phyloP scores from a whole-genome alignment of 768 basidiomycete genomes.

The Mycena venus region DNA sequence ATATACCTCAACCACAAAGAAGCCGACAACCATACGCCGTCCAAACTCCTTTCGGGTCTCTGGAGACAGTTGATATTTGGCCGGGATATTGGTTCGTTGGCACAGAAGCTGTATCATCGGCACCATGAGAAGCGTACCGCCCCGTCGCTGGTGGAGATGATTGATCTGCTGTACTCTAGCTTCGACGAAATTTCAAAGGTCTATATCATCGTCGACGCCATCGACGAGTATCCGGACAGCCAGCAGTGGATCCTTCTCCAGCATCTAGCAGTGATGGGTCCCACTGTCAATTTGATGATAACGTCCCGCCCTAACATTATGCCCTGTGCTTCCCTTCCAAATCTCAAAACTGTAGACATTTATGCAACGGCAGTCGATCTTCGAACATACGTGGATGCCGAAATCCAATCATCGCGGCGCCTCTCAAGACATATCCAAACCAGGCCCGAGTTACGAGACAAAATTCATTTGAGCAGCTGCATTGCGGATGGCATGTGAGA shows the following conservation, averaged over 20 bases:
- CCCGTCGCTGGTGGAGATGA: neutral
- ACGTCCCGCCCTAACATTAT: neutral
- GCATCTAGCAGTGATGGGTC: neutral
- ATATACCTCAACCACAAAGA: conserved; percentile 6
- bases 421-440: neutral
- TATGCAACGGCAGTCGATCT: neutral
- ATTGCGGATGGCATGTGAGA: no score
- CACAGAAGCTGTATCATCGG: neutral
- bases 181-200: neutral
- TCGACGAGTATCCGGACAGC: neutral
- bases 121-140: neutral
- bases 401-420: neutral
- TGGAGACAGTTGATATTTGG: neutral
- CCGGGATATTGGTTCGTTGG: neutral
- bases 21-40: neutral
- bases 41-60: neutral
- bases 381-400: neutral
- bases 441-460: neutral
- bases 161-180: neutral
- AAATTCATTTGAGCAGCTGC: no score
- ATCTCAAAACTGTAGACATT: neutral
- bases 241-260: neutral
- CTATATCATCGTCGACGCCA: conserved; percentile 6
- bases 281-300: neutral
- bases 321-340: neutral